Evolutionary conservation across 345 rosid genomes (phyloP).

Genomic region (rapeseed (Brassica napus)): Da-Ae NC_063439.1:2796001-2796500

Average conservation of each 20-base stretch:
- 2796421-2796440: constrained; percentile 75
- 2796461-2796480: constrained; percentile 85
- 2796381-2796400: constrained; percentile 49
- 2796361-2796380: background rate
- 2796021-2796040: no score
- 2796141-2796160: constrained; percentile 76
- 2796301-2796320: constrained; percentile 44
- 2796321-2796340: background rate
- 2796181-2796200: constrained; percentile 77
- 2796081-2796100: constrained; percentile 15
- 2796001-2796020: background rate
- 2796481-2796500: constrained; percentile 89
- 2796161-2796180: constrained; percentile 66
- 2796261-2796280: constrained; percentile 51
- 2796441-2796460: constrained; percentile 93
- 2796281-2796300: constrained; percentile 53
- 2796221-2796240: constrained; percentile 81
- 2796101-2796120: constrained; percentile 58
- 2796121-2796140: constrained; percentile 82
- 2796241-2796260: constrained; percentile 56
- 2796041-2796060: background rate
- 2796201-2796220: constrained; percentile 57
- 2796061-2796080: background rate
- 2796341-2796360: background rate
- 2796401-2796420: constrained; percentile 43